These are phyloP conservation scores for Alliaria petiolata DNA, from an alignment of 345 rosid genomes.

Conservation along the genomic window DNA sequence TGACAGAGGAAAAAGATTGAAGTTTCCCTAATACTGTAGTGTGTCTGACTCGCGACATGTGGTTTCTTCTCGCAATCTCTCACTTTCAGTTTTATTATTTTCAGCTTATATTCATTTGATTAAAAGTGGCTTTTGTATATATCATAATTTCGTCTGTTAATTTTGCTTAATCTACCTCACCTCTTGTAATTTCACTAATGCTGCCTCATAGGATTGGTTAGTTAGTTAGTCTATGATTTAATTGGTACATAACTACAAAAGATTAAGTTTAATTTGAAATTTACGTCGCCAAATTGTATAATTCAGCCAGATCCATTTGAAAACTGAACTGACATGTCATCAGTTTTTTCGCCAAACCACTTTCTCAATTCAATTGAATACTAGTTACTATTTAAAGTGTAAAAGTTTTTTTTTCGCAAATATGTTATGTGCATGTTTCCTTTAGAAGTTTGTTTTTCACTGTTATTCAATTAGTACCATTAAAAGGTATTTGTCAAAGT, in stretches of 20 bases:
- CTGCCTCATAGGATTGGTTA: not conserved
- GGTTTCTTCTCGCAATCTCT: slow-evolving; percentile 21
- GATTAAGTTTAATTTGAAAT: not conserved
- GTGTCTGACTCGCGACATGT: slow-evolving; percentile 43
- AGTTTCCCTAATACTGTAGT: slow-evolving; percentile 30
- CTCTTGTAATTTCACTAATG: not conserved
- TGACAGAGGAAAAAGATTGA: slow-evolving; percentile 27
- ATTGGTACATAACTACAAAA: not conserved
- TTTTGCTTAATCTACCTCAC: not conserved
- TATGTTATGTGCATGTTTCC: not conserved
- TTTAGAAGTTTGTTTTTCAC: not conserved
- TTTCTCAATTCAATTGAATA: not conserved
- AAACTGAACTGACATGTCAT: not conserved
- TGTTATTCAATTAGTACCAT: not conserved
- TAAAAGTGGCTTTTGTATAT: not conserved
- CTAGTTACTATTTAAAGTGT: not conserved
- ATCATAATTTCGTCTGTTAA: not conserved
- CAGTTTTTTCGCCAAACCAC: not conserved
- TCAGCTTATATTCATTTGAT: not conserved
- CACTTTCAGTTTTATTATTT: slow-evolving; percentile 1
- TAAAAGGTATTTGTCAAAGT: not conserved
- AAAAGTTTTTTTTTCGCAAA: not conserved
- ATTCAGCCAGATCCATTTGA: not conserved
- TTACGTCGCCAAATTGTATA: not conserved
- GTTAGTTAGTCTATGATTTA: too few species aligned